Conservation (phyloP, 1,139 yeast genomes). For the Protomyces gravidus region DNA sequence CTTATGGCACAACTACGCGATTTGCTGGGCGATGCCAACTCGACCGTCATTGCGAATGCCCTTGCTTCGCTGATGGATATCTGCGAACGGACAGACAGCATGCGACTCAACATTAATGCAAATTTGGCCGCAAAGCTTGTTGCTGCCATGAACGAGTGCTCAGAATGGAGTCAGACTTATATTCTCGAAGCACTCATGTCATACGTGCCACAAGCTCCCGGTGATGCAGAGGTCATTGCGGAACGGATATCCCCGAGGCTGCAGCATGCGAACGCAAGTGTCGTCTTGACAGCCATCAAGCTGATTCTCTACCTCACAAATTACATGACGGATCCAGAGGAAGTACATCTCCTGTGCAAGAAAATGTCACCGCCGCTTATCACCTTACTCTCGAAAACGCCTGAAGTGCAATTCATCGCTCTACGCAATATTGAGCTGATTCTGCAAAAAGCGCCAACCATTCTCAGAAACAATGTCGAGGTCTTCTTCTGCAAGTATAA, state of each 20-base stretch:
- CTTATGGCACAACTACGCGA: slow-evolving; percentile 47
- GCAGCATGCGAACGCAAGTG: slow-evolving; percentile 77
- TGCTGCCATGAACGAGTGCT: slow-evolving; percentile 50
- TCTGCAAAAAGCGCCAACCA: slow-evolving; percentile 60
- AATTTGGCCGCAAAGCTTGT: slow-evolving; percentile 55
- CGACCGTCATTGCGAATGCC: slow-evolving; percentile 67
- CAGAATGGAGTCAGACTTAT: slow-evolving; percentile 78
- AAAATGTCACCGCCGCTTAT: slow-evolving; percentile 69
- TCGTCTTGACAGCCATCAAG: slow-evolving; percentile 71
- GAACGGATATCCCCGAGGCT: slow-evolving; percentile 68
- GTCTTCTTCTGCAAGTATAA: slow-evolving; percentile 77
- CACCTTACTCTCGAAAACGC: slow-evolving; percentile 67
- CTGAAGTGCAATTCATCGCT: slow-evolving; percentile 79
- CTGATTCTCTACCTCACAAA: slow-evolving; percentile 68
- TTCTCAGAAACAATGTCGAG: slow-evolving; percentile 60
- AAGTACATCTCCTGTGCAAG: slow-evolving; percentile 53
- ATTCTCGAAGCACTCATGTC: slow-evolving; percentile 65
- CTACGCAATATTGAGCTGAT: slow-evolving; percentile 74
- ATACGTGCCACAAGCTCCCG: slow-evolving; percentile 64
- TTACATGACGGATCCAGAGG: slow-evolving; percentile 50
- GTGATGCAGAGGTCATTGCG: slow-evolving; percentile 63
- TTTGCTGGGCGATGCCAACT: slow-evolving; percentile 53
- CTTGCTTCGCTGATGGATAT: slow-evolving; percentile 64
- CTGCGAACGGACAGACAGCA: slow-evolving; percentile 52
- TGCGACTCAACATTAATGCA: slow-evolving; percentile 55